Evolutionary conservation across 192 early-diverging fungal genomes (phyloP), one percentile per base, ranked within the genome.

Genomic region (Mycoemilia scoparia): DNA sequence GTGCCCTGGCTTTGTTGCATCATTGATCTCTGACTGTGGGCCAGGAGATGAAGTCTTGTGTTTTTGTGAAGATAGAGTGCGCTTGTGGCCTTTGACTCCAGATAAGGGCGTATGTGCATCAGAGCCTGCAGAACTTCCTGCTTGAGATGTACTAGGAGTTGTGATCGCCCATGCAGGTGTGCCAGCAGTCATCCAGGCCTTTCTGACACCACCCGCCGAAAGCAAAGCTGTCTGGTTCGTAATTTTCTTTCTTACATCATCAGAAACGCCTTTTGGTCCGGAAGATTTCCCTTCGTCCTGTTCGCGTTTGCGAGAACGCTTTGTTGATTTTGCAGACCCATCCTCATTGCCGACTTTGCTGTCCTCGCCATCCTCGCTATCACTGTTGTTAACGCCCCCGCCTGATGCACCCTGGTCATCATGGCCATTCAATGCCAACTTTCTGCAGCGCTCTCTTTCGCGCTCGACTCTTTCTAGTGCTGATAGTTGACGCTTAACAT

Each of bases 381-480:
- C n/a, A 24, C 33, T 3, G 29, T 25, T 12, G 10, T 21, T 2
- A 34, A 6, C 11, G 7, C 14, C 22, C 28, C 30, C 15, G 26
- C 21, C 15, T 23, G 28, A 13, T 31, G 29, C 7, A 18, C 5
- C 32, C 20, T 18, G 15, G 10, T 18, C 14, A 31, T n/a, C 41
- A 1, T 16, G n/a, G 20, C 21, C n/a, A 16, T 8, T 9, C 32
- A 13, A 1, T 19, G 19, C 29, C 39, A 21, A 17, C 24, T 4
- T 8, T 21, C 13, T 32, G 13, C 9, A 21, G 16, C 21, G 18
- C 39, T 84, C 77, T 38, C 65, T 56, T 43, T 77, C 59, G 21
- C 67, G 56, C 29, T 77, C 76, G 10, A 72, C 70, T 34, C 71
- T 69, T 48, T 80, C 76, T 25, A 84, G 57, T 9, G 73, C 74